Conservation (phyloP, 805 yeast species). For the Teunomyces atbi region DNA sequence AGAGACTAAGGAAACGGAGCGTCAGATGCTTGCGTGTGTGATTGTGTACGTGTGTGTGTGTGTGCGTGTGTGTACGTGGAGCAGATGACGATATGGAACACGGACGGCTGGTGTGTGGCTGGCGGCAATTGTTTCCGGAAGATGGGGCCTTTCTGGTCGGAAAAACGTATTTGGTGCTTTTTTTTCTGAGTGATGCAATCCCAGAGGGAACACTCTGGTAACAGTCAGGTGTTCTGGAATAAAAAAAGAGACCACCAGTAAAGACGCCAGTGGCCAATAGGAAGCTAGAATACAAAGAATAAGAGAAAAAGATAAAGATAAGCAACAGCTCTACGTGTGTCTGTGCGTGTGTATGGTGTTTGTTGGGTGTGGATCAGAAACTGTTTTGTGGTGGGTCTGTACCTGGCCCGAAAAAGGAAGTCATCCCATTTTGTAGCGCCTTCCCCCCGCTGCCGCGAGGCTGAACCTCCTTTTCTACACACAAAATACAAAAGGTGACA, state of each 20-base stretch:
- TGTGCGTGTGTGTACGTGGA: too few species aligned
- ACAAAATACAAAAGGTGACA: neutral
- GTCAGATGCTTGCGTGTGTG: too few species aligned
- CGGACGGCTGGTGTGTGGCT: too few species aligned
- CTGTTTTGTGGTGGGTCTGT: too few species aligned
- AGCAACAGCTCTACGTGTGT: too few species aligned
- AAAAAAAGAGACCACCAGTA: too few species aligned
- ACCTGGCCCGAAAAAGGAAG: neutral
- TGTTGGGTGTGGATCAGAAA: too few species aligned
- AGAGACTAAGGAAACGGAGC: neutral
- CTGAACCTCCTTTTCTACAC: neutral
- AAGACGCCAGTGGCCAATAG: neutral
- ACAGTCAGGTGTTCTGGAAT: too few species aligned
- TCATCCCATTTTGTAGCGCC: neutral
- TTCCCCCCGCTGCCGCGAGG: neutral
- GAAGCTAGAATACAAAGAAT: neutral
- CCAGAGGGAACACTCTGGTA: neutral
- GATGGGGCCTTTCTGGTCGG: neutral
- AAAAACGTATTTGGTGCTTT: neutral
- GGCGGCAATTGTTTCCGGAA: neutral
- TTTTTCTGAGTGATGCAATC: neutral
- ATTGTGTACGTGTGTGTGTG: too few species aligned
- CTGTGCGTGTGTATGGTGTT: too few species aligned
- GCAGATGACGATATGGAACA: too few species aligned
- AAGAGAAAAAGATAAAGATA: too few species aligned